Base-by-base conservation (phyloP, 2,329 filamentous ascomycete species). In the Tolypocladium inflatum region DNA sequence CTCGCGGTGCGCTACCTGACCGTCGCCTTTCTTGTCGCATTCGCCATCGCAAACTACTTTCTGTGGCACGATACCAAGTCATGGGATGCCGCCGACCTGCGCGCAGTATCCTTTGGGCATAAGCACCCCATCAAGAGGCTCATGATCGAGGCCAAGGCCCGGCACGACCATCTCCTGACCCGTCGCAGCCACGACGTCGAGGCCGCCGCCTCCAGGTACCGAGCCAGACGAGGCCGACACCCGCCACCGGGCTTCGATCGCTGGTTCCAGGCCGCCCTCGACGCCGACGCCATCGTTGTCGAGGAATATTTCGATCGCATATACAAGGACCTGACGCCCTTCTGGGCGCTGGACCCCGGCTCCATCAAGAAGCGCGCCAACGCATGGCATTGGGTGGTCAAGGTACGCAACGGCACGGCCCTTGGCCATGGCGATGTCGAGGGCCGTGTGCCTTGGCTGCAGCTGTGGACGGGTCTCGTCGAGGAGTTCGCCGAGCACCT, bases 231-330 rank as follows among this genome's bases (percentile, higher is more conserved):
- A 60, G 82, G 82, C 26, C 76, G 83, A 30, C 81, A 86, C 63
- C 84, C 83, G 2, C 84, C 84, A 4, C 84, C 84, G 0, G 81
- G 81, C n/a, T 87, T 87, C 64, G 77, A 83, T 60, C 71, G 76
- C 53, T 87, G 84, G 84, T 78, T 82, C 63, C 69, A 73, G 38
- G 82, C 81, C 58, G 83, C 84, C 8, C 63, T 71, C 23, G 73
- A 79, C 33, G 73, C 74, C 50, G 71, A 82, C 41, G 78, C 81
- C n/a, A 69, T 85, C 57, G 74, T 86, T 11, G 75, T 87, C 43
- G 84, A 87, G 64, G 80, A 84, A 57, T 87, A 83, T 64, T 87
- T 85, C 70, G 81, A 85, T 65, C 82, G 83, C 59, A 83, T 87
- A 58, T 83, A 85, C 71, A 79, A 84, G 61, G 84, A 87, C 65